Conservation (phyloP, 331 rosid species). For the Rhamnella rubrinervis region DNA sequence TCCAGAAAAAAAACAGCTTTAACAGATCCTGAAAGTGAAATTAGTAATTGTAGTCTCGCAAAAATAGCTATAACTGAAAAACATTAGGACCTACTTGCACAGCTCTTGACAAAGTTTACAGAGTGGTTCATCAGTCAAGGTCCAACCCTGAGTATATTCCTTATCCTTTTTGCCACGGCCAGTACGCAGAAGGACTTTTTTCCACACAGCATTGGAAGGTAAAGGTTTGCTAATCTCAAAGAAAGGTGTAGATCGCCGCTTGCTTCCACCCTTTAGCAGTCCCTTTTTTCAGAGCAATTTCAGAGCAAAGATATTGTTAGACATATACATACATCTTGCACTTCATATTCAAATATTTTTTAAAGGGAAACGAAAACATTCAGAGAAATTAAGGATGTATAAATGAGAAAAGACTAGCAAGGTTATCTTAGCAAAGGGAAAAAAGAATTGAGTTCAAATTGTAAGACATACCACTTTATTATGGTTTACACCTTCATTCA, state of each 20-base stretch:
- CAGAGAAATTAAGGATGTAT: conserved; percentile 5
- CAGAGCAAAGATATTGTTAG: conserved; percentile 5
- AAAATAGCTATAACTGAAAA: not conserved
- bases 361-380: not conserved
- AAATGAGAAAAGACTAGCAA: not conserved
- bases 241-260: conserved; percentile 75
- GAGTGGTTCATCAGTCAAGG: conserved; percentile 67
- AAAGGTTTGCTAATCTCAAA: conserved; percentile 73
- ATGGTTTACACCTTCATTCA: conserved; percentile 76
- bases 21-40: not conserved
- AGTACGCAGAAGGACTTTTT: conserved; percentile 51
- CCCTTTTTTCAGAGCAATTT: conserved; percentile 54
- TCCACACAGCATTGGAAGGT: conserved; percentile 82
- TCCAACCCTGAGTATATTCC: conserved; percentile 90
- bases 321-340: not conserved
- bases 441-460: conserved; percentile 17
- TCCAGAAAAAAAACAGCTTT: conserved; percentile 6
- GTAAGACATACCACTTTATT: conserved; percentile 51
- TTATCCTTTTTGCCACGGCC: conserved; percentile 79
- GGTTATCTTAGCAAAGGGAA: conserved; percentile 5
- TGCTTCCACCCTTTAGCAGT: conserved; percentile 81
- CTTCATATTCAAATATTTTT: conserved; percentile 1
- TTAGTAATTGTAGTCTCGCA: conserved; percentile 4
- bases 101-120: conserved; percentile 88
- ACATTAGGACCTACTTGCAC: conserved; percentile 61